phyloP scores from a whole-genome alignment of 176 grass and related monocot species.

The Pontederia paniculata region DNA sequence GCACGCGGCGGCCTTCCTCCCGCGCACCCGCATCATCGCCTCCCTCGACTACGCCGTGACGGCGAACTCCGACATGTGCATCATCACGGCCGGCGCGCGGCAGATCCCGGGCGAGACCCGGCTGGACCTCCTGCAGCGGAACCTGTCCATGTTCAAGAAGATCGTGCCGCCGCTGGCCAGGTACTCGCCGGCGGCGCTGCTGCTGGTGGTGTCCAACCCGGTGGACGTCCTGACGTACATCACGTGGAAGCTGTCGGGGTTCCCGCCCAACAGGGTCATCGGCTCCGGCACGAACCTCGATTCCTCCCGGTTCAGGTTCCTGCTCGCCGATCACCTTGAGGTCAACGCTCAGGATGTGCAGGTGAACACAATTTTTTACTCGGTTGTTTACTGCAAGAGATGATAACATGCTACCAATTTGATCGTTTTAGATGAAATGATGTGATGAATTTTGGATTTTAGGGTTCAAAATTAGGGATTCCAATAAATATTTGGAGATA shows the following conservation, averaged over 20 bases:
- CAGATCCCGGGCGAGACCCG: constrained; percentile 34
- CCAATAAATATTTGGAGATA: no score
- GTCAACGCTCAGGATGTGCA: constrained; percentile 7
- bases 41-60: constrained; percentile 40
- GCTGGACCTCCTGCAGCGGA: constrained; percentile 2
- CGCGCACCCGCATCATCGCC: constrained; percentile 46
- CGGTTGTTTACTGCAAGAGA: neutral
- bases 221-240: constrained; percentile 16
- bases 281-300: constrained; percentile 11
- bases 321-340: constrained; percentile 7
- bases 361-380: neutral
- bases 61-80: constrained; percentile 37
- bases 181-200: constrained; percentile 6
- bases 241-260: constrained; percentile 10
- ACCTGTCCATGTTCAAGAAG: constrained; percentile 1
- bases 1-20: constrained; percentile 92
- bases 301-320: constrained; percentile 10
- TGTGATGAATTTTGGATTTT: no score
- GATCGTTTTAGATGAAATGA: no score
- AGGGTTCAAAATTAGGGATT: no score
- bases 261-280: constrained; percentile 5
- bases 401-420: no score
- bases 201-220: constrained; percentile 10
- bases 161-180: constrained; percentile 5
- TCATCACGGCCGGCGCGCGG: constrained; percentile 54